phyloP scores from a whole-genome alignment of 208 protist species.

The Crithidia expoeki region DNA sequence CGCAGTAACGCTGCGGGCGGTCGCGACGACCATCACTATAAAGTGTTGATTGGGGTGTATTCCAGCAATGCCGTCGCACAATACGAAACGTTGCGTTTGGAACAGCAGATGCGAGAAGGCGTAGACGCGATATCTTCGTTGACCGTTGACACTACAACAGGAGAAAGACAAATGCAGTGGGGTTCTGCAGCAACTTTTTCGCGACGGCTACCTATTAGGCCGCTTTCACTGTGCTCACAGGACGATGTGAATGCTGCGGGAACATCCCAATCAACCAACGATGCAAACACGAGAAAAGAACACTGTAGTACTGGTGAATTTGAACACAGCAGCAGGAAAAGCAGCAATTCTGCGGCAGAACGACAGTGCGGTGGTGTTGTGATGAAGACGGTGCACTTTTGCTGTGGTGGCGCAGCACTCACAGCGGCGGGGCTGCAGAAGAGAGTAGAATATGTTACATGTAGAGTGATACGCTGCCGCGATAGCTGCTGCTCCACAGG shows the following conservation, averaged over 20 bases:
- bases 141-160: background rate
- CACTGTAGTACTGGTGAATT: background rate
- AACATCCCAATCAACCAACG: background rate
- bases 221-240: background rate
- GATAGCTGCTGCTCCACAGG: background rate
- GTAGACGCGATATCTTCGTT: background rate
- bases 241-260: background rate
- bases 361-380: conserved; percentile 14
- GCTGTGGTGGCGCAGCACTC: conserved; percentile 4
- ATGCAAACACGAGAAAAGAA: background rate
- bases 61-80: conserved; percentile 20
- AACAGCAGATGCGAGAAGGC: background rate
- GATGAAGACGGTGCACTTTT: conserved; percentile 10
- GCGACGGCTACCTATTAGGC: background rate
- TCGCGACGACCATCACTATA: background rate
- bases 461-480: conserved; percentile 3
- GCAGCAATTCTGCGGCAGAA: background rate
- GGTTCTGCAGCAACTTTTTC: background rate
- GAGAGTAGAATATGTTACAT: conserved; percentile 6
- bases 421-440: background rate
- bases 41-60: conserved; percentile 18
- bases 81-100: conserved; percentile 4
- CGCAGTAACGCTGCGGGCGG: conserved; percentile 4
- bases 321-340: background rate
- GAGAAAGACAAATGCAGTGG: background rate